Conservation (phyloP, 2,329 filamentous ascomycete genomes). For the Botrytis byssoidea region DNA sequence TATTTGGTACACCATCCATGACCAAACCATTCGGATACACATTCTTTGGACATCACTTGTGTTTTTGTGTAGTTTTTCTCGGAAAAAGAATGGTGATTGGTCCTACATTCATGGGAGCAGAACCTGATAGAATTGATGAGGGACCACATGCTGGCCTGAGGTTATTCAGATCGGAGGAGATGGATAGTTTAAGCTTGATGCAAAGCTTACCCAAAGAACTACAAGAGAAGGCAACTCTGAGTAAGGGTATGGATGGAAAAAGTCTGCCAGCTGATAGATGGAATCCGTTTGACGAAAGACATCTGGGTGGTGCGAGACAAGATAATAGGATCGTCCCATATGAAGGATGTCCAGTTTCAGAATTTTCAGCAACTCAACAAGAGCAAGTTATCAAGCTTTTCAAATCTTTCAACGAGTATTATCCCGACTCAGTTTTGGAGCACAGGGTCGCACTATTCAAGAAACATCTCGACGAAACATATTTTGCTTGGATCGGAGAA, state of each 20-base stretch:
- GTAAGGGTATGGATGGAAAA: conserved; percentile 38
- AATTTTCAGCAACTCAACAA: conserved; percentile 51
- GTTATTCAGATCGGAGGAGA: conserved; percentile 32
- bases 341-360: conserved; percentile 58
- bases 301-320: conserved; percentile 73
- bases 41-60: conserved; percentile 74
- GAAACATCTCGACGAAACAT: conserved; percentile 64
- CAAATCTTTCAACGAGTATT: conserved; percentile 65
- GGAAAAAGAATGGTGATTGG: conserved; percentile 64
- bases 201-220: conserved; percentile 33
- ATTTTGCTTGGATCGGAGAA: conserved; percentile 77
- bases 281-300: conserved; percentile 79
- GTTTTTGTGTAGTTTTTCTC: conserved; percentile 68
- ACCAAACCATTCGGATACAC: conserved; percentile 34
- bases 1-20: conserved; percentile 34
- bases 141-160: conserved; percentile 34
- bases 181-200: conserved; percentile 37
- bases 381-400: conserved; percentile 57
- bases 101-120: conserved; percentile 77
- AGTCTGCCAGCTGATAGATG: conserved; percentile 56
- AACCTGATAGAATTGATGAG: conserved; percentile 58
- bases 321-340: conserved; percentile 77
- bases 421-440: conserved; percentile 55
- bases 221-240: conserved; percentile 36
- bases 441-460: conserved; percentile 55